Evolutionary conservation across 331 rosid genomes (phyloP).

Genomic region (Rhamnella rubrinervis): DNA sequence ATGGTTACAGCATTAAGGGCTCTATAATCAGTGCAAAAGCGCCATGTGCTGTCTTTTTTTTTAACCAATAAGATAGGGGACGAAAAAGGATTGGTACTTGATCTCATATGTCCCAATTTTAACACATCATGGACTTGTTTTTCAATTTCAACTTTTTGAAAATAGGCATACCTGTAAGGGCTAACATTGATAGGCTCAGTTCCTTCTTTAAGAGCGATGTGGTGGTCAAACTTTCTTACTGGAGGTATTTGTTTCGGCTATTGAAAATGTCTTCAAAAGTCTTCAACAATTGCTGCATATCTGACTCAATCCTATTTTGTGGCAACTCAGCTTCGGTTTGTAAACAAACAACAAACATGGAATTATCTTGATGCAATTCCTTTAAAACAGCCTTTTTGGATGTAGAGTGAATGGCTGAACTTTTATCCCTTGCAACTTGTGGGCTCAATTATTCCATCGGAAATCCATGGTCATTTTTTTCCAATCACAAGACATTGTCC

Average conservation of each 20-base stretch:
- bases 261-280: too few species aligned
- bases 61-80: neutral
- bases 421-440: neutral
- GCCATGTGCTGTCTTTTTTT: neutral
- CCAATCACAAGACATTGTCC: slow-evolving; percentile 4
- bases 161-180: neutral
- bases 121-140: neutral
- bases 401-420: neutral
- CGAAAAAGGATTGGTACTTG: neutral
- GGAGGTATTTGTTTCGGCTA: too few species aligned
- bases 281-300: too few species aligned
- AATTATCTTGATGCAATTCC: neutral
- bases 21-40: neutral
- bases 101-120: neutral
- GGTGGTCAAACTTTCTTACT: too few species aligned
- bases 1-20: neutral
- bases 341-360: neutral
- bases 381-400: neutral
- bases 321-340: too few species aligned
- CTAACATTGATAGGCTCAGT: neutral
- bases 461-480: slow-evolving; percentile 4
- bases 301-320: too few species aligned
- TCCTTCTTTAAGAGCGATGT: neutral
- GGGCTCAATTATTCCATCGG: neutral
- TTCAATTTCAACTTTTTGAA: neutral